Evolutionary conservation across 2,329 filamentous ascomycete species (phyloP).

Genomic region (Aspergillus ochraceus): DNA sequence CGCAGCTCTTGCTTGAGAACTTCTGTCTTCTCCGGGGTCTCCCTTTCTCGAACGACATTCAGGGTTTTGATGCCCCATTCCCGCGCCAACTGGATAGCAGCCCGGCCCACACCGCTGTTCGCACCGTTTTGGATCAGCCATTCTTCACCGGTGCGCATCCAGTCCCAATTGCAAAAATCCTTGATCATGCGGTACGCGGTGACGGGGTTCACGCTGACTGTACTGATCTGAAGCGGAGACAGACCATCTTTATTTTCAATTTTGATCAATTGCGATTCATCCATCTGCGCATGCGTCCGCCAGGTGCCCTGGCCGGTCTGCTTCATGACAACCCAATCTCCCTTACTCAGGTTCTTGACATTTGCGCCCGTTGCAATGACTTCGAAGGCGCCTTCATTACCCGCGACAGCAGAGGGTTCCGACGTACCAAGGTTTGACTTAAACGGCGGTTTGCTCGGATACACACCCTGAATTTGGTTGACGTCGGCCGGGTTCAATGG

Average conservation of each 20-base stretch:
- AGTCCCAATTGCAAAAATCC: slow-evolving; percentile 64
- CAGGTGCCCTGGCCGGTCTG: slow-evolving; percentile 85
- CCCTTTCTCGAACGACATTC: slow-evolving; percentile 78
- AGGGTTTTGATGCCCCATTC: slow-evolving; percentile 89
- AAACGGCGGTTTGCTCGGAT: slow-evolving; percentile 81
- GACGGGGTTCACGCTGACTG: slow-evolving; percentile 87
- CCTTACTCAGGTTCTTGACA: slow-evolving; percentile 64
- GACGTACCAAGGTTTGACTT: slow-evolving; percentile 73
- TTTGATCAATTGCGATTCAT: slow-evolving; percentile 62
- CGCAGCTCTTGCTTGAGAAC: slow-evolving; percentile 61
- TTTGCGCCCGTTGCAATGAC: slow-evolving; percentile 69
- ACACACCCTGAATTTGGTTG: slow-evolving; percentile 96
- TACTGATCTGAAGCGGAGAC: slow-evolving; percentile 76
- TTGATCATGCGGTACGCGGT: slow-evolving; percentile 92
- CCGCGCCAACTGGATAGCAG: slow-evolving; percentile 82
- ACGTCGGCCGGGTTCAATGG: slow-evolving; percentile 97
- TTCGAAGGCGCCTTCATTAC: slow-evolving; percentile 90
- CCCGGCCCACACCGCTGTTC: slow-evolving; percentile 87
- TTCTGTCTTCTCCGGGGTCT: slow-evolving; percentile 63
- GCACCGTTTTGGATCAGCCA: slow-evolving; percentile 98
- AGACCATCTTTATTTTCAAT: slow-evolving; percentile 71
- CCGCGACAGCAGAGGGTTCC: slow-evolving; percentile 63
- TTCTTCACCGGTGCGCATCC: slow-evolving; percentile 64
- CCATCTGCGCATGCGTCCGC: slow-evolving; percentile 81
- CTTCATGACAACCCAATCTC: slow-evolving; percentile 94